Base-by-base conservation (phyloP, 331 rosid species). In the Pyracantha coccinea region DNA sequence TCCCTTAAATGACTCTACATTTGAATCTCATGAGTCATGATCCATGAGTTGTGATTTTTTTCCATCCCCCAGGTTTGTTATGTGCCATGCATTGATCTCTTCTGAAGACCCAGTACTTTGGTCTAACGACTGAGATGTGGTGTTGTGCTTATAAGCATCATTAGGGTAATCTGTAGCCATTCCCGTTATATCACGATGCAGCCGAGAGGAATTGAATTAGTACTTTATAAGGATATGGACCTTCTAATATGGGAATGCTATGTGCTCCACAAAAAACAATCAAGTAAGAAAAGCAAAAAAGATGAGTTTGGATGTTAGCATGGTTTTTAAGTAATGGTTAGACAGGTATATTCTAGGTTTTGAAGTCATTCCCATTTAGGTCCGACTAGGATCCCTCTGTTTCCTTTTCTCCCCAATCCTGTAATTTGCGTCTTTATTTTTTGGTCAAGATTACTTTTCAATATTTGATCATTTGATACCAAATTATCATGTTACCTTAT, bases 401-500 rank as follows among this genome's bases (percentile, higher is more conserved):
- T 52, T 52, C 57, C 10, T 16, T 62, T 29, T 58, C 25, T 47
- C 12, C 45, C 69, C 59, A 17, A 68, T 53, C 27, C 53, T 52
- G 61, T 64, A 55, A 38, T 38, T 8, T 10, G 14, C 21, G 7
- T 17, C 47, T 57, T 72, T 20, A 6, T 57, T 50, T 69, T 15
- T 35, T 75, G 71, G 67, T 50, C 61, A 78, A 24, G 77, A 74
- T 73, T 75, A 11, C 29, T 33, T 63, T 63, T 84, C 69, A 77
- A 78, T 68, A 57, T 47, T 27, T 64, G 74, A 66, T 78, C 29
- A 58, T 75, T 20, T 75, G 45, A 63, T 58, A 16, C 57, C 55
- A 50, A 33, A 81, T 86, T 74, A 77, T 85, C 77, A 44, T 79
- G 78, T 68, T 52, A 73, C 84, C 68, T 69, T 47, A 53, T 75